Percentiles rank a stretch among this genome's conserved stretches.
phyloP scores from a whole-genome alignment of 805 yeast species.

The Ogataea degrootiae region DNA sequence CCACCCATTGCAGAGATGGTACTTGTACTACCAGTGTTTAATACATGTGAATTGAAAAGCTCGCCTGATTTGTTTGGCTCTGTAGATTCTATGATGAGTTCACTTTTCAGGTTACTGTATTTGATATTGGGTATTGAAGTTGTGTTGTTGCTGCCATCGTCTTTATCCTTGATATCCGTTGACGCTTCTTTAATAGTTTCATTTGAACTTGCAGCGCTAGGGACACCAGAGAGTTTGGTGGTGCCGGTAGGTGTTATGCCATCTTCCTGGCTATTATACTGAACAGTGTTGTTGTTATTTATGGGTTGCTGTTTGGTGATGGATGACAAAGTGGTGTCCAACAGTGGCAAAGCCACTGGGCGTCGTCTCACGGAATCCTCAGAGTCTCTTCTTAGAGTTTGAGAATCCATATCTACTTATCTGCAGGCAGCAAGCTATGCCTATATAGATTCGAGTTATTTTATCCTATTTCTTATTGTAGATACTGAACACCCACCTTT shows the following conservation, averaged over 20 bases:
- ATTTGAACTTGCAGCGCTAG: neutral
- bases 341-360: neutral
- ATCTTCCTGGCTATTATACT: too few species aligned
- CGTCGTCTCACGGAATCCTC: neutral
- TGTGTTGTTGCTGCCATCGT: neutral
- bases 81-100: slow-evolving; percentile 3
- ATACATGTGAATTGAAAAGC: too few species aligned
- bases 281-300: neutral
- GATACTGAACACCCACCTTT: too few species aligned
- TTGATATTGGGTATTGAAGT: neutral
- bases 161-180: neutral
- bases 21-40: neutral
- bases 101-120: slow-evolving; percentile 8
- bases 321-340: neutral
- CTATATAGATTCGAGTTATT: too few species aligned
- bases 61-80: too few species aligned
- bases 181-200: neutral
- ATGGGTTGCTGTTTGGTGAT: neutral
- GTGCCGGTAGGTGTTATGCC: neutral
- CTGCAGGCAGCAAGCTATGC: too few species aligned
- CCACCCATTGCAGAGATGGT: neutral
- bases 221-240: neutral
- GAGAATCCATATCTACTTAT: too few species aligned
- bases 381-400: neutral
- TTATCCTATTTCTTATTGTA: too few species aligned